Base-by-base conservation (phyloP, 345 rosid species). In the Brassica carinata region DNA sequence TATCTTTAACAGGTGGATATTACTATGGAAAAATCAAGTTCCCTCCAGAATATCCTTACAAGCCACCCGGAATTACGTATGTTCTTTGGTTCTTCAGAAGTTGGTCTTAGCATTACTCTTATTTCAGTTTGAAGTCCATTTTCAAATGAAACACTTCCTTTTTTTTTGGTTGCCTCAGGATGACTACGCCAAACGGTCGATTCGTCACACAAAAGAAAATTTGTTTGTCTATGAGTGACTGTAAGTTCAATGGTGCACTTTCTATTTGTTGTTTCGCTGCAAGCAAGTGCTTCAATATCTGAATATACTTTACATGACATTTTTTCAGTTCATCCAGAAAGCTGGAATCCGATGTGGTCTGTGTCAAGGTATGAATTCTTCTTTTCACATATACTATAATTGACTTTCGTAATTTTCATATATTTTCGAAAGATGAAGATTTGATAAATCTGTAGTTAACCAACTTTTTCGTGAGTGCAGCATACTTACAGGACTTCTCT, bases 271-370 rank as follows among this genome's bases (percentile, higher is more conserved):
- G 13, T 40, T 40, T 68, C 13, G 19, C 18, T 13, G 62, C 15
- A 43, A 4, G 13, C 17, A 71, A 58, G 30, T 75, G 36, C 26
- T 43, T 8, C 10, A 8, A 62, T 61, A 59, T 72, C 67, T 71
- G 58, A 81, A 18, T 48, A 43, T n/a, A 36, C 3, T 40, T 81
- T 7, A 64, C 73, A n/a, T 84, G 75, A 18, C 65, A 5, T 76
- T 80, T 76, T 80, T 85, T 51, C 87, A 96, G 99, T 92, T 87
- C 99, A 96, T 84, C 99, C 98, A n/a, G 98, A 96, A 87, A 94
- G 92, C 86, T 96, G 99, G 99, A 96, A 93, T 72, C 99, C 99
- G 2, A 96, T 96, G 98, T 96, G 99, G 99, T 96, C 99, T 73
- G 97, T 91, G 36, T 92, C 98, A 64, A 96, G 99, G 98, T 96